Percentiles rank a stretch among this genome's conserved stretches.
These are phyloP conservation scores for Glaciozyma martinii DNA, from an alignment of 768 basidiomycete genomes.

Conservation along the genomic window DNA sequence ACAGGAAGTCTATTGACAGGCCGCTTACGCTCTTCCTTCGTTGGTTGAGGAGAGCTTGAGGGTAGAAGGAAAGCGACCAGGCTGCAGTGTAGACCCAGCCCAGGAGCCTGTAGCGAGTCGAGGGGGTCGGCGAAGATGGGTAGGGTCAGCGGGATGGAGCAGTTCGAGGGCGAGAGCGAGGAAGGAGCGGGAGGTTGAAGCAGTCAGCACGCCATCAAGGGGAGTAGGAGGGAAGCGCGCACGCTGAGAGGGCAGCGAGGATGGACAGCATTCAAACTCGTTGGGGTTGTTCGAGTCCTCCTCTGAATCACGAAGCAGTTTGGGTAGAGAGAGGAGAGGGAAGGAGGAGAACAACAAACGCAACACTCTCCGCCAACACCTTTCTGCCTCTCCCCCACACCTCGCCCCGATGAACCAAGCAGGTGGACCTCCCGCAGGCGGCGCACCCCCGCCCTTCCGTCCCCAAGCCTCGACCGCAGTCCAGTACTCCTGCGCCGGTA, in stretches of 20 bases:
- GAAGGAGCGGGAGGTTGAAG: no score
- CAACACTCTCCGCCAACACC: neutral
- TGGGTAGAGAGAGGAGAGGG: neutral
- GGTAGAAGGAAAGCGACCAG: constrained; percentile 38
- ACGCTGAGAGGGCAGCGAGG: no score
- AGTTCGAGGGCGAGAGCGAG: no score
- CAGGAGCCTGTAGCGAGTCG: neutral
- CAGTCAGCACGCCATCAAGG: no score
- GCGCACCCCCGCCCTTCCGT: constrained; percentile 38
- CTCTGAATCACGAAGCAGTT: neutral
- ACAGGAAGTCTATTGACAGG: constrained; percentile 41
- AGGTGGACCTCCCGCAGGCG: constrained; percentile 41
- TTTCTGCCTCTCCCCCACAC: neutral
- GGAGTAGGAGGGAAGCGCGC: no score
- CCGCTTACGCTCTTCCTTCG: constrained; percentile 40
- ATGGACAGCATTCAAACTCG: no score
- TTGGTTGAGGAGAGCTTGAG: constrained; percentile 19
- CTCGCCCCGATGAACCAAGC: constrained; percentile 31
- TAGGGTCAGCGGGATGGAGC: neutral
- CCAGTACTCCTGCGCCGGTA: constrained; percentile 83
- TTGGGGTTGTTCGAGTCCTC: no score
- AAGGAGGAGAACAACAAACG: neutral
- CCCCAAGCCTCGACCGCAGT: constrained; percentile 45
- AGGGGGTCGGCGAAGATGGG: neutral
- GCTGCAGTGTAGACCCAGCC: constrained; percentile 39